These are phyloP conservation scores for Blakeslea trispora DNA, from an alignment of 371 early-diverging fungal genomes.

Conservation along the genomic window DNA sequence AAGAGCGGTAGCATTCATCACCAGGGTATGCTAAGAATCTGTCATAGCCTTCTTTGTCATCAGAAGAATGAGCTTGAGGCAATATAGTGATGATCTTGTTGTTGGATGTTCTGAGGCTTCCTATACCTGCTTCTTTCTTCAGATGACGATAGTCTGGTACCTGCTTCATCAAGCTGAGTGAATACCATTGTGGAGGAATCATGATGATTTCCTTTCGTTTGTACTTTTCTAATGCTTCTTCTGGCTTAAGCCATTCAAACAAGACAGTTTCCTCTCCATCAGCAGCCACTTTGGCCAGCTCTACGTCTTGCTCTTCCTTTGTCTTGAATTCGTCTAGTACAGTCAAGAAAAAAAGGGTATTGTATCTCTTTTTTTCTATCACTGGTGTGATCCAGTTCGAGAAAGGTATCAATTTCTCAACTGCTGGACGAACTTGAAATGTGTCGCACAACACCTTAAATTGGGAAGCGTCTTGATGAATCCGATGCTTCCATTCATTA, in stretches of 20 bases:
- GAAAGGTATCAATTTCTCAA: slow-evolving; percentile 54
- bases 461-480: slow-evolving; percentile 52
- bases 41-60: slow-evolving; percentile 21
- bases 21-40: slow-evolving; percentile 45
- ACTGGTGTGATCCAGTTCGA: slow-evolving; percentile 83
- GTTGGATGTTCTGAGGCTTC: slow-evolving; percentile 27
- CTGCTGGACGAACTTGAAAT: slow-evolving; percentile 47
- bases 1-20: slow-evolving; percentile 33
- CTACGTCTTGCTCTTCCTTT: slow-evolving; percentile 16
- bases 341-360: slow-evolving; percentile 75
- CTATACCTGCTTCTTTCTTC: slow-evolving; percentile 31
- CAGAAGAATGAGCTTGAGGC: slow-evolving; percentile 45
- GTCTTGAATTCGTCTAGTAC: slow-evolving; percentile 36
- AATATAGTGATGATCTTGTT: slow-evolving; percentile 35
- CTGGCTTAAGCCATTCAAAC: slow-evolving; percentile 73
- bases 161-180: slow-evolving; percentile 45
- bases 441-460: slow-evolving; percentile 58
- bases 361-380: slow-evolving; percentile 66
- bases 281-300: slow-evolving; percentile 32
- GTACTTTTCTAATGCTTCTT: slow-evolving; percentile 42
- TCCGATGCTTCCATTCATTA: slow-evolving; percentile 52
- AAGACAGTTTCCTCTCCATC: slow-evolving; percentile 68
- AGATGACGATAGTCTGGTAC: slow-evolving; percentile 33
- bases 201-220: slow-evolving; percentile 29
- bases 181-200: slow-evolving; percentile 74